Evolutionary conservation across 306 rosid species (phyloP).

Genomic region (Prunus padus): DNA sequence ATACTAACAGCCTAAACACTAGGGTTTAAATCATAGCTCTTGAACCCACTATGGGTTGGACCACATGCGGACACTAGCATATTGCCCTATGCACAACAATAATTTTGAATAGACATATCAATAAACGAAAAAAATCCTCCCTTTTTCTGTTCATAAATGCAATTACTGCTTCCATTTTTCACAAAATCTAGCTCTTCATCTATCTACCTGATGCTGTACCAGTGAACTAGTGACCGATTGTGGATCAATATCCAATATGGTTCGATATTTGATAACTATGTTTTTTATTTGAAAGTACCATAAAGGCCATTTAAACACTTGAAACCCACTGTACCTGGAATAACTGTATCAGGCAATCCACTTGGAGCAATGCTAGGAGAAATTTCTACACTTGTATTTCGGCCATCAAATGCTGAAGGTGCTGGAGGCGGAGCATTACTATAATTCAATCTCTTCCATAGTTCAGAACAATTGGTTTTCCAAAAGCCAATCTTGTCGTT

Average conservation of each 20-base stretch:
- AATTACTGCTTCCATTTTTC: not conserved
- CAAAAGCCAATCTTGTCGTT: conserved; percentile 45
- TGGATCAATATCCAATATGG: not conserved
- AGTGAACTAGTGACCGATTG: not conserved
- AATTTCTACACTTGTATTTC: conserved; percentile 24
- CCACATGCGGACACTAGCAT: too few species aligned
- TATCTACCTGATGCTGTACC: not conserved
- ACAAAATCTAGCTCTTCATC: not conserved
- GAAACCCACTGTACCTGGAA: conserved; percentile 34
- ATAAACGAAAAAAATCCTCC: not conserved
- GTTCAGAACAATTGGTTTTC: conserved; percentile 54
- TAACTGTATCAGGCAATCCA: conserved; percentile 23
- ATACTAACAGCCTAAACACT: not conserved
- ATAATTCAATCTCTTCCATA: conserved; percentile 39
- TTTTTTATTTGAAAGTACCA: not conserved
- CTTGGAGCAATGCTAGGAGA: conserved; percentile 25
- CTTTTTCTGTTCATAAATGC: not conserved
- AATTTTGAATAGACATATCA: not conserved
- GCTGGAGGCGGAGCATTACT: conserved; percentile 25
- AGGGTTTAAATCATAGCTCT: not conserved
- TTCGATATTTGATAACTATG: not conserved
- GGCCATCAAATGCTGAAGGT: conserved; percentile 16
- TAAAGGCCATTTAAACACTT: not conserved
- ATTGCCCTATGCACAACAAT: not conserved
- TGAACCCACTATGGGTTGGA: too few species aligned